A percentile compares a stretch with the other conserved stretches of the same genome.
Evolutionary conservation across 306 rosid species (phyloP).

Genomic region (Castanea crenata): DNA sequence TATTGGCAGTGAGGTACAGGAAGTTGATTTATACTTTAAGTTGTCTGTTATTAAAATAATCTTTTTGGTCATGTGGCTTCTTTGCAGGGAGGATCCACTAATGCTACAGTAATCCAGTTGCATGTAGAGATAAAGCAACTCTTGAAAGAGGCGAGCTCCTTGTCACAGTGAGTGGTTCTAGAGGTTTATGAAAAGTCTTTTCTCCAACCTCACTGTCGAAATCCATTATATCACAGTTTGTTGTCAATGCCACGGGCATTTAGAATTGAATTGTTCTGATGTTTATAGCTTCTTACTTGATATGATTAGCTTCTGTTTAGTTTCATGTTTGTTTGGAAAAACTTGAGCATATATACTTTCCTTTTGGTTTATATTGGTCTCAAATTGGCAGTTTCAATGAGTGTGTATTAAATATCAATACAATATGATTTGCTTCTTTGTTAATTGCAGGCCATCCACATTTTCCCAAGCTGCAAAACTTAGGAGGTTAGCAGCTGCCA

Average conservation of each 20-base stretch:
- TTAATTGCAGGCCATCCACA: conserved; percentile 69
- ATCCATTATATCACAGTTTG: not conserved
- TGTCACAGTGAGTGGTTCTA: conserved; percentile 69
- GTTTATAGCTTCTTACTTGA: not conserved
- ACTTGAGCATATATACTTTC: not conserved
- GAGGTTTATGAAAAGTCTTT: conserved; percentile 5
- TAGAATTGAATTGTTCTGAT: not conserved
- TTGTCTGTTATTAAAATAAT: not conserved
- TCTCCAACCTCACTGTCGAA: not conserved
- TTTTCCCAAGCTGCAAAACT: conserved; percentile 90
- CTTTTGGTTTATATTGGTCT: not conserved
- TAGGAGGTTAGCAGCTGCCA: conserved; percentile 68
- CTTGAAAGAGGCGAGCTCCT: conserved; percentile 68
- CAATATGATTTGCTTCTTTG: conserved; percentile 8
- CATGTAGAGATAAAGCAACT: conserved; percentile 66
- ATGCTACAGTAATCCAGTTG: conserved; percentile 41
- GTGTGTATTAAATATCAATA: conserved; percentile 6
- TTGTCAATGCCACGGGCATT: not conserved
- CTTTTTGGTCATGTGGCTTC: conserved; percentile 13
- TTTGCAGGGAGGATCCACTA: conserved; percentile 46
- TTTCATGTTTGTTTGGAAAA: not conserved
- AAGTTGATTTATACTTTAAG: conserved; percentile 2
- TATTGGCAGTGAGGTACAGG: not conserved
- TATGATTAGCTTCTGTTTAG: not conserved
- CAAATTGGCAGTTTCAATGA: not conserved